These are phyloP conservation scores for Pelagophyceae sp. DNA, from an alignment of 352 stramenopile genomes.

Conservation along the genomic window DNA sequence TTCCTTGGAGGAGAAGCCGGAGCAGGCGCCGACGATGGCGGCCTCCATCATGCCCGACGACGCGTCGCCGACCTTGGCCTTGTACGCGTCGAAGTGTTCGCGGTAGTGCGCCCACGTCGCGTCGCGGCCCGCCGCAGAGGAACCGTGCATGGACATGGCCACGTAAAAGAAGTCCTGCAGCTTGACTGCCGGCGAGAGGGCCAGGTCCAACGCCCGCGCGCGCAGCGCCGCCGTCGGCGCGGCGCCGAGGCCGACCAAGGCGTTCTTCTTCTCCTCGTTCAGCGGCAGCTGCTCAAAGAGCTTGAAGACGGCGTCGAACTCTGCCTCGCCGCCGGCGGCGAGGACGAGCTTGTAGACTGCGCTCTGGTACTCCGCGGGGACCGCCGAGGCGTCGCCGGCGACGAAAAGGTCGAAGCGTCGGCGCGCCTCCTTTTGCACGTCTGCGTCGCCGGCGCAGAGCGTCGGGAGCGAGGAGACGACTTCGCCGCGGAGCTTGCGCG, in stretches of 20 bases:
- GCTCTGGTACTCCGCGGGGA: conserved; percentile 58
- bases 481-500: conserved; percentile 54
- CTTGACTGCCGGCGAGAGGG: conserved; percentile 60
- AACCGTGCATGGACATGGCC: conserved; percentile 49
- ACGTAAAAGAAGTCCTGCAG: conserved; percentile 73
- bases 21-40: conserved; percentile 54
- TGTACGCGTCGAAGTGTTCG: conserved; percentile 56
- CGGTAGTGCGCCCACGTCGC: conserved; percentile 66
- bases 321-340: conserved; percentile 45
- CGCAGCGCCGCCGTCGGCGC: conserved; percentile 51
- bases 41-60: conserved; percentile 62
- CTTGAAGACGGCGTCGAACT: conserved; percentile 48
- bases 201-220: conserved; percentile 58
- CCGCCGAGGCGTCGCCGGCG: conserved; percentile 38
- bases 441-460: conserved; percentile 51
- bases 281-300: conserved; percentile 35
- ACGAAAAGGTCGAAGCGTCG: conserved; percentile 46
- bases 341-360: conserved; percentile 67
- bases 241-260: conserved; percentile 51
- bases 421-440: conserved; percentile 46
- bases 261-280: conserved; percentile 58
- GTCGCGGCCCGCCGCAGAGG: conserved; percentile 48
- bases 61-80: conserved; percentile 57
- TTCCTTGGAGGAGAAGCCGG: conserved; percentile 49
- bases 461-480: conserved; percentile 58